A percentile compares a stretch with the other conserved stretches of the same genome.
Evolutionary conservation across 495 filamentous ascomycete genomes (phyloP).

Genomic region (Aspergillus affinis): DNA sequence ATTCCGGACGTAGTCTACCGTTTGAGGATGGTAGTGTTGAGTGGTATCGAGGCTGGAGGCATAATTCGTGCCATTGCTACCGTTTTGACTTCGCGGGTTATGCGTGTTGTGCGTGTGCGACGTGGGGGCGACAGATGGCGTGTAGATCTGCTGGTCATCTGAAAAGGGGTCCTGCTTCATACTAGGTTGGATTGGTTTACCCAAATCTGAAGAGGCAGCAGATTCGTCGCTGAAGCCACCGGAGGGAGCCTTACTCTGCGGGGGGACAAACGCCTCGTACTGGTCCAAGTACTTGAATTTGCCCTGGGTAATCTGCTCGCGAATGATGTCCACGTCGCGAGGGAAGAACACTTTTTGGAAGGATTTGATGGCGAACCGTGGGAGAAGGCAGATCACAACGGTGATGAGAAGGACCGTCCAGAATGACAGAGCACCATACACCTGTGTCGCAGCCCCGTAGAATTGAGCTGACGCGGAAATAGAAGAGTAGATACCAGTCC

Average conservation of each 20-base stretch:
- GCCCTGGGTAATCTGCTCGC: constrained; percentile 82
- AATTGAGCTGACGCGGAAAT: constrained; percentile 65
- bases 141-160: constrained; percentile 88
- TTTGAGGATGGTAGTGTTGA: constrained; percentile 44
- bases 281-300: constrained; percentile 71
- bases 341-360: constrained; percentile 93
- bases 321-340: constrained; percentile 90
- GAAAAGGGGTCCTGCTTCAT: constrained; percentile 59
- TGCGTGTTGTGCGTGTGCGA: constrained; percentile 81
- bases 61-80: constrained; percentile 92
- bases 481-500: constrained; percentile 90
- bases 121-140: constrained; percentile 76
- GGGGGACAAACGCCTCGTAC: constrained; percentile 44
- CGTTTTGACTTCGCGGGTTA: constrained; percentile 82
- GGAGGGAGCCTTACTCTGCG: constrained; percentile 24
- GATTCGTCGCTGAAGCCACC: constrained; percentile 42
- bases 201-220: constrained; percentile 59
- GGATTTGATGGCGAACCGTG: constrained; percentile 79
- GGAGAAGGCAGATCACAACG: constrained; percentile 74
- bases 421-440: constrained; percentile 78
- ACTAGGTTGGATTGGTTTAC: constrained; percentile 61
- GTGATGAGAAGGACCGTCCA: constrained; percentile 81
- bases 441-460: constrained; percentile 73
- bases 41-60: constrained; percentile 60
- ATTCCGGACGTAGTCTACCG: constrained; percentile 69